These are phyloP conservation scores for Raddia distichophylla DNA, from an alignment of 176 grass and related monocot genomes.

Conservation along the genomic window DNA sequence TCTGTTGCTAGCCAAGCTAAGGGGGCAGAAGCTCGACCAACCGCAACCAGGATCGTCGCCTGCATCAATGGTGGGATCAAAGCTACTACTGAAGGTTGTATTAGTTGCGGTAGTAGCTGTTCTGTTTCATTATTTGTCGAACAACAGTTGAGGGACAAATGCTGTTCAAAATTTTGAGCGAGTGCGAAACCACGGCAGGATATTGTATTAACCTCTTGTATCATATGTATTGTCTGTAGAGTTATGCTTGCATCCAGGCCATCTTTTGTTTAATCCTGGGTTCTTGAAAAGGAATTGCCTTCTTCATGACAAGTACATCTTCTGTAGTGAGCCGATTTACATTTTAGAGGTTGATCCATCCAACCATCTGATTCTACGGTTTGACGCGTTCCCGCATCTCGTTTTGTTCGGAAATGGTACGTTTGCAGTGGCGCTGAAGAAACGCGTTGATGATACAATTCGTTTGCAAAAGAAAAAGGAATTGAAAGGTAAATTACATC, in stretches of 20 bases:
- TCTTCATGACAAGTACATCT: background rate
- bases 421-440: no score
- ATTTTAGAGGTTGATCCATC: no score
- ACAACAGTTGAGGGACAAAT: slow-evolving; percentile 42
- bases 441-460: no score
- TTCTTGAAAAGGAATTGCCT: background rate
- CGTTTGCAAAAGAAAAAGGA: no score
- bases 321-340: no score
- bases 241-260: background rate
- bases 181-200: slow-evolving; percentile 23
- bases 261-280: slow-evolving; percentile 22
- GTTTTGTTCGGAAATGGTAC: no score
- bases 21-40: slow-evolving; percentile 35
- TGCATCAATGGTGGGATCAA: slow-evolving; percentile 15
- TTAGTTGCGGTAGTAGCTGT: slow-evolving; percentile 43
- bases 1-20: slow-evolving; percentile 47
- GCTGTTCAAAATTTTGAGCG: slow-evolving; percentile 17
- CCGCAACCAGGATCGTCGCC: slow-evolving; percentile 30
- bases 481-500: no score
- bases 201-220: slow-evolving; percentile 34
- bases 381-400: no score
- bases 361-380: no score
- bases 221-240: slow-evolving; percentile 37
- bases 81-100: slow-evolving; percentile 51
- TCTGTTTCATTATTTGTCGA: slow-evolving; percentile 42